These are phyloP conservation scores for Scedosporium boydii DNA, from an alignment of 2,329 filamentous ascomycete genomes.

Conservation along the genomic window DNA sequence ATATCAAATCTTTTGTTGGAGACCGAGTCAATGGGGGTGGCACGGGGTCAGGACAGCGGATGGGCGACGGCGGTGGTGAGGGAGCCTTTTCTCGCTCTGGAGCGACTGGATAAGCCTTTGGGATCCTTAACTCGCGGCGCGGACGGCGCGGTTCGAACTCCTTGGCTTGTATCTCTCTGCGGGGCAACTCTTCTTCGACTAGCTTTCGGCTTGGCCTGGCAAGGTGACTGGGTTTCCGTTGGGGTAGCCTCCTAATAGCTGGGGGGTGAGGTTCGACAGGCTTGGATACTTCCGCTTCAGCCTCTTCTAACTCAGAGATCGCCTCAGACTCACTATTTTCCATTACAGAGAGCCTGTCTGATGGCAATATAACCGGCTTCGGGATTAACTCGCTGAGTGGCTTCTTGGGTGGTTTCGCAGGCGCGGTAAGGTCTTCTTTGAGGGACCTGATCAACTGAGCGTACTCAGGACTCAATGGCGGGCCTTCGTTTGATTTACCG, in stretches of 20 bases:
- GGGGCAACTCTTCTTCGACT: not conserved
- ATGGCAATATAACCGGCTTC: not conserved
- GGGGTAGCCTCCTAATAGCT: not conserved
- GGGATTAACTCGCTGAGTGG: not conserved
- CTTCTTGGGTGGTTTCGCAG: slow-evolving; percentile 9
- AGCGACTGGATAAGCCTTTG: not conserved
- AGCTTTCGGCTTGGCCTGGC: not conserved
- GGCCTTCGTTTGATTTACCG: slow-evolving; percentile 10
- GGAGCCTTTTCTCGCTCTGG: not conserved
- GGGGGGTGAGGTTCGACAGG: not conserved
- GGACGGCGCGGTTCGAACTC: not conserved
- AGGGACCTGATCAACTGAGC: slow-evolving; percentile 30
- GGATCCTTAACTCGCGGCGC: not conserved
- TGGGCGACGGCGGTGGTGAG: not conserved
- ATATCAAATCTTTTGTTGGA: not conserved
- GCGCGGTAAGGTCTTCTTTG: slow-evolving; percentile 27
- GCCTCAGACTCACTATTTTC: slow-evolving; percentile 16
- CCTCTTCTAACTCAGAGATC: slow-evolving; percentile 41
- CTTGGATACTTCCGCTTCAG: slow-evolving; percentile 33
- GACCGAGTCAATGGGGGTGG: not conserved
- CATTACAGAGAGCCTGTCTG: not conserved
- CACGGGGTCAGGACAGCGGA: not conserved
- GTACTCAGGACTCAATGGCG: slow-evolving; percentile 31
- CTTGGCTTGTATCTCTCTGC: not conserved
- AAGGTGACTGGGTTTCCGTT: not conserved